phyloP scores from a whole-genome alignment of 805 yeast genomes.

The Cyberlindnera meyerae region DNA sequence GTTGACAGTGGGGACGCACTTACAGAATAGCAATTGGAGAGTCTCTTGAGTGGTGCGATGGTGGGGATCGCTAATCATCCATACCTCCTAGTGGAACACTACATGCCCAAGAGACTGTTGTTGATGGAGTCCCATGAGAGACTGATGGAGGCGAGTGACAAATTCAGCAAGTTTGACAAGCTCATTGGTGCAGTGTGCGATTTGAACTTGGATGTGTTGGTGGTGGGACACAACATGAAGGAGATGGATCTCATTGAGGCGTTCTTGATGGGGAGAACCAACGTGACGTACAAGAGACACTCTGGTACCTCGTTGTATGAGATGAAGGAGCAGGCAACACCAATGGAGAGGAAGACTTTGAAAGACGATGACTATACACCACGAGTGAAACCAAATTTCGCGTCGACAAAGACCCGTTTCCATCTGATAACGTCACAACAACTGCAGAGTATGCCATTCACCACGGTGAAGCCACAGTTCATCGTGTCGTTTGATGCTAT shows the following conservation, averaged over 20 bases:
- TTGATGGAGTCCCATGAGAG: conserved; percentile 60
- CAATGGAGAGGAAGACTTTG: conserved; percentile 1
- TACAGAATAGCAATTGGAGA: no score
- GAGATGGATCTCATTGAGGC: conserved; percentile 80
- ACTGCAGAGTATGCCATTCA: conserved; percentile 29
- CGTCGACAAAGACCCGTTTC: conserved; percentile 18
- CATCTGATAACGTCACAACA: conserved; percentile 45
- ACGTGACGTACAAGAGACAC: conserved; percentile 56
- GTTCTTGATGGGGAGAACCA: conserved; percentile 58
- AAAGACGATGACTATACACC: conserved; percentile 20
- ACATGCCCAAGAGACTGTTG: conserved; percentile 63
- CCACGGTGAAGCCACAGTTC: conserved; percentile 35
- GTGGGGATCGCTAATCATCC: conserved; percentile 59
- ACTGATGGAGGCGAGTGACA: conserved; percentile 51
- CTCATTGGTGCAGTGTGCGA: conserved; percentile 27
- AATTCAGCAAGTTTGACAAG: conserved; percentile 50
- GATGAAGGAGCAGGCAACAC: background rate
- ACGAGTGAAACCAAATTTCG: conserved; percentile 12
- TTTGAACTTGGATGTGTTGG: conserved; percentile 29
- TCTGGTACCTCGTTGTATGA: conserved; percentile 59
- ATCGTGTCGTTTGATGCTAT: conserved; percentile 46
- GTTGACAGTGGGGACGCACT: no score
- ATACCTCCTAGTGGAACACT: conserved; percentile 68
- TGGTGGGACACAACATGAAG: conserved; percentile 58
- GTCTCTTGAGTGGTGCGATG: conserved; percentile 41